Percentiles rank a stretch among this genome's conserved stretches.
These are phyloP conservation scores for Umbilicaria muhlenbergii DNA, from an alignment of 495 filamentous ascomycete genomes.

Conservation along the genomic window DNA sequence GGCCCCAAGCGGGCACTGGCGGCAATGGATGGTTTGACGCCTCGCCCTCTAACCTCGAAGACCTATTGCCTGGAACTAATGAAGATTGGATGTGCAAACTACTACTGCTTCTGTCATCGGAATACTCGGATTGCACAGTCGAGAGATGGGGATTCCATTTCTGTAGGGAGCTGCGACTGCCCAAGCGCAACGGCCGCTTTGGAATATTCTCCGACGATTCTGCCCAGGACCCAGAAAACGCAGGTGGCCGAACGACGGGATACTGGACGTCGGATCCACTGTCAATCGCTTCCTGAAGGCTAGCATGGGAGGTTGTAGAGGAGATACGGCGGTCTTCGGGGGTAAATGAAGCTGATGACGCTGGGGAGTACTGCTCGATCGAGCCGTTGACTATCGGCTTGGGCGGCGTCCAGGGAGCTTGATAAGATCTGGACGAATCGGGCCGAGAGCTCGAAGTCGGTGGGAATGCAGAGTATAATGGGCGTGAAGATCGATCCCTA, in stretches of 20 bases:
- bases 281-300: slow-evolving; percentile 25
- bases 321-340: slow-evolving; percentile 4
- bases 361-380: slow-evolving; percentile 1
- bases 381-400: slow-evolving; percentile 1
- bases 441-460: slow-evolving; percentile 4
- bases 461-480: slow-evolving; percentile 15
- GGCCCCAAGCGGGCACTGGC: neutral
- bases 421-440: slow-evolving; percentile 9
- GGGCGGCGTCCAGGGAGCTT: slow-evolving; percentile 6
- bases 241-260: slow-evolving; percentile 30
- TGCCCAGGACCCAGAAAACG: slow-evolving; percentile 30
- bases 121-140: slow-evolving; percentile 53
- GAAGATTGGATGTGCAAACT: neutral
- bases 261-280: slow-evolving; percentile 31
- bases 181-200: too few species aligned
- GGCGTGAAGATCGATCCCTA: slow-evolving; percentile 7
- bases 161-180: too few species aligned
- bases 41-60: too few species aligned
- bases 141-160: slow-evolving; percentile 59
- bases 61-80: too few species aligned
- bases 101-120: slow-evolving; percentile 20
- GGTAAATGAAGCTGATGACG: slow-evolving; percentile 4
- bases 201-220: slow-evolving; percentile 18
- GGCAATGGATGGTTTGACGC: too few species aligned
- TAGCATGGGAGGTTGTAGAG: slow-evolving; percentile 16